A percentile compares a stretch with the other conserved stretches of the same genome.
phyloP scores from a whole-genome alignment of 2,329 filamentous ascomycete genomes.

The Fusarium oligoseptatum region DNA sequence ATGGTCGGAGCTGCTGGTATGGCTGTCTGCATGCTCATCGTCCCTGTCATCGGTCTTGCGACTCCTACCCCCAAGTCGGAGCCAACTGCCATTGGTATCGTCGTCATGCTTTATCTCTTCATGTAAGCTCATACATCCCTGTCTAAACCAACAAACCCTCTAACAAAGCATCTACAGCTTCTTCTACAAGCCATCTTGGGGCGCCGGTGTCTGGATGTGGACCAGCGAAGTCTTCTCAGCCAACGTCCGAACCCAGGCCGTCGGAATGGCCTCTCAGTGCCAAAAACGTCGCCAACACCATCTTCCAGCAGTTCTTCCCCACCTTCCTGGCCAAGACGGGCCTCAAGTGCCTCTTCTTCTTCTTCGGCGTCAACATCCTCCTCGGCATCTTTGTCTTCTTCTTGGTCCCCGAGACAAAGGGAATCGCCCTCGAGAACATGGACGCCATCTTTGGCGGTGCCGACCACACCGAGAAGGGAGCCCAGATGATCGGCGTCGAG shows the following conservation, averaged over 20 bases:
- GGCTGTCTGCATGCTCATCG: conserved; percentile 77
- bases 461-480: conserved; percentile 47
- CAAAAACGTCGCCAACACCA: conserved; percentile 74
- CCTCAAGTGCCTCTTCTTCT: conserved; percentile 57
- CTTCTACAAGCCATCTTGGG: conserved; percentile 79
- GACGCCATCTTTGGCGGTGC: conserved; percentile 68
- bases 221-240: conserved; percentile 78
- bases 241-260: conserved; percentile 79
- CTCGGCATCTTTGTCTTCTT: conserved; percentile 65
- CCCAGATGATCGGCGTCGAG: conserved; percentile 44
- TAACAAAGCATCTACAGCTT: conserved; percentile 52
- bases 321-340: conserved; percentile 71
- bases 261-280: conserved; percentile 73
- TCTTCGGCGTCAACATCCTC: conserved; percentile 55
- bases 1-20: conserved; percentile 78
- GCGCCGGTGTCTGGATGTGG: conserved; percentile 79
- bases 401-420: conserved; percentile 65
- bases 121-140: conserved; percentile 47
- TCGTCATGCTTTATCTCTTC: conserved; percentile 76
- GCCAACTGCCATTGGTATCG: conserved; percentile 74
- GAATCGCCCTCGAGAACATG: conserved; percentile 72
- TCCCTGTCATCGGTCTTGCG: conserved; percentile 58
- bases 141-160: background rate
- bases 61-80: conserved; percentile 71
- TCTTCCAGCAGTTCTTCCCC: conserved; percentile 80